Base-by-base conservation (phyloP, 1,284 basidiomycete genomes). In the Blastosporella zonata region DNA sequence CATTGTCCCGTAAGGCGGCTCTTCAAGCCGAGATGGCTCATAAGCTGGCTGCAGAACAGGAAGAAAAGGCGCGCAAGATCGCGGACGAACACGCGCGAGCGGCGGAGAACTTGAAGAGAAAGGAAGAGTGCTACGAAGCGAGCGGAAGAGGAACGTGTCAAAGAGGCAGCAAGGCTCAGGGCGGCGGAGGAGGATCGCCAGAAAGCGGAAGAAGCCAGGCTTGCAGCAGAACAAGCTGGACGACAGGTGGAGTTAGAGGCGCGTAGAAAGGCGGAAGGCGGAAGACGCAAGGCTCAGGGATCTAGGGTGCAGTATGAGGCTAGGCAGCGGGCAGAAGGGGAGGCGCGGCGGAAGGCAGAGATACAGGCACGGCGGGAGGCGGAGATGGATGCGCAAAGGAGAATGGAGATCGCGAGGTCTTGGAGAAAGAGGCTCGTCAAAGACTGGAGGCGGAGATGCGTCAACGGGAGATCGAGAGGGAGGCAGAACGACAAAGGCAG, bases 71-170 rank as follows among this genome's bases (percentile, higher is more conserved):
- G 37, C 51, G 55, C 47, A 51, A 53, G 23, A 49, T 64, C 18
- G 62, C 62, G 36, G 63, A 64, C 17, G 63, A 68, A 39, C 55
- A 48, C 3, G 56, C 54, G 21, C 62, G 63, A 23, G 62, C 61
- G 17, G 55, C 53, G 15, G 55, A 60, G 39, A 65, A 65, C 20
- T 43, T 54, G 27, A 55, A 59, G 39, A 57, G 50, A 52, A 59
- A 58, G 46, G 54, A 59, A 46, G 59, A 62, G 58, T 29, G 50
- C 54, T 10, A 55, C 53, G n/a, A 60, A 50, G 39, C 58, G 50
- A 18, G 53, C 49, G 23, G 54, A 43, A 37, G 53, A 54, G 33
- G 59, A 58, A 46, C 43, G 44, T 23, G 13, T 39, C 20, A 47
- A 20, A 22, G 48, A 53, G 23, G 49, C 47, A 10, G 49, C 49